phyloP scores from a whole-genome alignment of 2,329 filamentous ascomycete species.

The Verticillium albo-atrum region DNA sequence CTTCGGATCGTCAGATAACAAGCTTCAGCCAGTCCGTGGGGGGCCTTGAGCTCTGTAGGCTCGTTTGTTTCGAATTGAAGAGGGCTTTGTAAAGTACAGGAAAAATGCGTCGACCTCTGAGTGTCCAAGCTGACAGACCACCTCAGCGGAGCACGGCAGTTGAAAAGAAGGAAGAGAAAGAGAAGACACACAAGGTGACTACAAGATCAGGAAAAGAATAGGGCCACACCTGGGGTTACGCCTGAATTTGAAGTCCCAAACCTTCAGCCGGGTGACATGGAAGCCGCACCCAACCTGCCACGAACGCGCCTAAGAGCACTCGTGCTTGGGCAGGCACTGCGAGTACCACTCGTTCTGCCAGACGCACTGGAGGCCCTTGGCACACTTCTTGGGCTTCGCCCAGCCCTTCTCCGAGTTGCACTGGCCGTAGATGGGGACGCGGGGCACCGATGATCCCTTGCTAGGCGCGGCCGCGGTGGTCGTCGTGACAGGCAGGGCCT shows the following conservation, averaged over 20 bases:
- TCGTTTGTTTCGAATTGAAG: not conserved
- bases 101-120: not conserved
- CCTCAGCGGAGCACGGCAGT: too few relatives aligned
- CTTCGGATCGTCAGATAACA: not conserved
- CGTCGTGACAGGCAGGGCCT: not conserved
- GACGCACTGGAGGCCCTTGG: slow-evolving; percentile 27
- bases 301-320: not conserved
- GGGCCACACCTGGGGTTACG: too few relatives aligned
- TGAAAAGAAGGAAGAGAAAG: not conserved
- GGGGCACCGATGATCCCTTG: not conserved
- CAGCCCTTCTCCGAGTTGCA: slow-evolving; percentile 29
- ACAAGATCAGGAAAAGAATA: not conserved
- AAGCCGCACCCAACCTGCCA: not conserved
- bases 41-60: not conserved
- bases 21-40: not conserved
- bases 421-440: slow-evolving; percentile 24
- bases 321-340: slow-evolving; percentile 30
- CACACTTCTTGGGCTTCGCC: slow-evolving; percentile 29
- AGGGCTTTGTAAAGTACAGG: not conserved
- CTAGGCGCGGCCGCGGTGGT: not conserved
- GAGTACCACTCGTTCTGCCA: slow-evolving; percentile 34
- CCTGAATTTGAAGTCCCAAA: not conserved
- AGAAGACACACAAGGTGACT: not conserved
- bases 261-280: too few relatives aligned
- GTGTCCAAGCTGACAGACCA: not conserved